Evolutionary conservation across 2,329 filamentous ascomycete genomes (phyloP).

Genomic region (Colletotrichum siamense): DNA sequence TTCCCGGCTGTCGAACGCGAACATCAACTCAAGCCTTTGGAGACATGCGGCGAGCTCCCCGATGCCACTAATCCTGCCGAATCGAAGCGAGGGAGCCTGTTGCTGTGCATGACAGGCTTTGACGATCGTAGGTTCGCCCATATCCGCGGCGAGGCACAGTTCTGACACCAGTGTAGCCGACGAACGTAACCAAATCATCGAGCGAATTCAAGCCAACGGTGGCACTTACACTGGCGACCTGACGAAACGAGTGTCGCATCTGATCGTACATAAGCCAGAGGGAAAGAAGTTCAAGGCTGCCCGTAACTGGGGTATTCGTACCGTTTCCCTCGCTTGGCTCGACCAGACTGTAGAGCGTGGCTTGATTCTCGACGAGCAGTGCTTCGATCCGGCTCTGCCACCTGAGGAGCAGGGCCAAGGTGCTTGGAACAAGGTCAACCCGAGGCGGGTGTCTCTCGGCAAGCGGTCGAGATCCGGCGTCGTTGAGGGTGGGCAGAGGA

Average conservation of each 20-base stretch:
- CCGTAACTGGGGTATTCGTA: conserved; percentile 78
- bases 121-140: conserved; percentile 48
- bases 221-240: conserved; percentile 89
- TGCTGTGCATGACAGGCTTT: conserved; percentile 64
- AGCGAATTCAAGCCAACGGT: conserved; percentile 71
- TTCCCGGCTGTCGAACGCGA: conserved; percentile 71
- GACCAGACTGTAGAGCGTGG: conserved; percentile 81
- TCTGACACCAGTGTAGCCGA: conserved; percentile 47
- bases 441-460: conserved; percentile 52
- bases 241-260: conserved; percentile 83
- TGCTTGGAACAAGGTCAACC: conserved; percentile 70
- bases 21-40: conserved; percentile 69
- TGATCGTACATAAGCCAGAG: conserved; percentile 79
- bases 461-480: conserved; percentile 65
- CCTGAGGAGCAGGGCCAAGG: conserved; percentile 75
- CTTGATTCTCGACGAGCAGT: conserved; percentile 88
- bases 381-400: conserved; percentile 79
- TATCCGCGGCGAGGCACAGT: not conserved
- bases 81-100: conserved; percentile 44
- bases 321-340: conserved; percentile 87
- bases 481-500: conserved; percentile 70
- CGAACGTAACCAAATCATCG: conserved; percentile 73
- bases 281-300: conserved; percentile 93
- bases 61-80: conserved; percentile 36
- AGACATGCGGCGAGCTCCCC: conserved; percentile 46